Evolutionary conservation across 768 basidiomycete genomes (phyloP).

Genomic region (Scleroderma citrinum): DNA sequence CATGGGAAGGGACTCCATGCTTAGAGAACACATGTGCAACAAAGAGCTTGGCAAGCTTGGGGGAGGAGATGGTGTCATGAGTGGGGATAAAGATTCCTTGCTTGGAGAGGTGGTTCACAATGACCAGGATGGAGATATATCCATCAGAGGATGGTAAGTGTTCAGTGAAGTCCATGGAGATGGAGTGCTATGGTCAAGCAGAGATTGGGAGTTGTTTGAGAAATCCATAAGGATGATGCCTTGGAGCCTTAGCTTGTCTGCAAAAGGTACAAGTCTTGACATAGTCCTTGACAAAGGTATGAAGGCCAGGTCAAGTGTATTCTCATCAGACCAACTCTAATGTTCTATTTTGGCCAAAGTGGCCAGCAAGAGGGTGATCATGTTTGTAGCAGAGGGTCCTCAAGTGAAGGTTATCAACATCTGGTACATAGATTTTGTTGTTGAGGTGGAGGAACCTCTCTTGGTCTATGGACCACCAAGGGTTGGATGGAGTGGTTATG

Average conservation of each 20-base stretch:
- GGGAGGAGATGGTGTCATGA: slow-evolving; percentile 6
- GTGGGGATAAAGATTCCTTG: slow-evolving; percentile 11
- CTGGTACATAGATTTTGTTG: background rate
- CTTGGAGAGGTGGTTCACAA: background rate
- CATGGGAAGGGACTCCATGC: slow-evolving; percentile 13
- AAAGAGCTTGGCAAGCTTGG: slow-evolving; percentile 4
- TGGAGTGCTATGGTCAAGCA: slow-evolving; percentile 12
- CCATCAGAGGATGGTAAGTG: slow-evolving; percentile 30
- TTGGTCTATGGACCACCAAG: background rate
- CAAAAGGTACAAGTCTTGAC: slow-evolving; percentile 33
- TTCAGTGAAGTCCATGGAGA: slow-evolving; percentile 30
- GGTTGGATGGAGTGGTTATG: background rate
- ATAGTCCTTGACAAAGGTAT: background rate
- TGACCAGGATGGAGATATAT: slow-evolving; percentile 19
- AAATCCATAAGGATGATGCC: slow-evolving; percentile 33
- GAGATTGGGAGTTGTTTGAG: slow-evolving; percentile 22
- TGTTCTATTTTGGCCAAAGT: background rate
- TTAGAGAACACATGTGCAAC: slow-evolving; percentile 16
- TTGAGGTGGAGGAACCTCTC: background rate
- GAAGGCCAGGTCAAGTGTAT: background rate
- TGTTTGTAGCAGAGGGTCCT: slow-evolving; percentile 23
- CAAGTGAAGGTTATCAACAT: slow-evolving; percentile 6
- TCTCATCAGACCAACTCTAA: background rate
- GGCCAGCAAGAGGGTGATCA: slow-evolving; percentile 16
- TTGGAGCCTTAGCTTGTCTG: slow-evolving; percentile 21